Evolutionary conservation across 2,329 filamentous ascomycete species (phyloP), one percentile per base, ranked within the genome.

Genomic region (Nothophaeocryptopus gaeumannii): DNA sequence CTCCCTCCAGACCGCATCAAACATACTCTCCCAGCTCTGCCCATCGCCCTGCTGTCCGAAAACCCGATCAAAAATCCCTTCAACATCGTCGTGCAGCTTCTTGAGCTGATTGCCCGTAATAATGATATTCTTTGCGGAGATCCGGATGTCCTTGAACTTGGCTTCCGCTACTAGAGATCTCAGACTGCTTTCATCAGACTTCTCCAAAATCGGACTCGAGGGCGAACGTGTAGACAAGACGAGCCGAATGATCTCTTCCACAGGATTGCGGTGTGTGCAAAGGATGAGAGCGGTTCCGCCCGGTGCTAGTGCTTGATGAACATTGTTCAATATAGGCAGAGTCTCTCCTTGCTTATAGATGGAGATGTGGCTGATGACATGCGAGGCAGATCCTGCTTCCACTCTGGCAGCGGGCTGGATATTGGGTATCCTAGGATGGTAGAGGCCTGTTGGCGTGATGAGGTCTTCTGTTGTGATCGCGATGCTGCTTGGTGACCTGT

Each of bases 1-100:
- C 45, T 16, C 33, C 36, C 45, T 36, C 52, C 52, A 54, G 38
- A 34, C 35, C 35, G 16, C 40, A 34, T 54, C 52, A 35, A 51
- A 47, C 1, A 26, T 26, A 11, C 36, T 32, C 20, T 47, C 47
- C 47, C 47, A 45, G 20, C 51, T 50, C 42, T 51, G 48, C 15
- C 39, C 44, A 41, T 48, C 43, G 4, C 44, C 49, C 12, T 35
- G 39, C 44, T 43, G 38, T 31, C 49, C 44, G 14, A 33, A n/a
- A 1, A 47, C 34, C 40, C 31, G 32, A 46, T 49, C 50, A 35
- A 48, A 30, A 32, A 53, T 48, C 35, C 40, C 40, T 30, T 51
- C 37, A 12, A 54, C 48, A 7, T 44, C 36, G 9, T 34, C 39
- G 26, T 50, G 43, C 39, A 51, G 36, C 26, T 26, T 33, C 15